Percentiles rank a stretch among this genome's conserved stretches.
phyloP scores from a whole-genome alignment of 768 basidiomycete genomes.

The Boletus rubropictus region DNA sequence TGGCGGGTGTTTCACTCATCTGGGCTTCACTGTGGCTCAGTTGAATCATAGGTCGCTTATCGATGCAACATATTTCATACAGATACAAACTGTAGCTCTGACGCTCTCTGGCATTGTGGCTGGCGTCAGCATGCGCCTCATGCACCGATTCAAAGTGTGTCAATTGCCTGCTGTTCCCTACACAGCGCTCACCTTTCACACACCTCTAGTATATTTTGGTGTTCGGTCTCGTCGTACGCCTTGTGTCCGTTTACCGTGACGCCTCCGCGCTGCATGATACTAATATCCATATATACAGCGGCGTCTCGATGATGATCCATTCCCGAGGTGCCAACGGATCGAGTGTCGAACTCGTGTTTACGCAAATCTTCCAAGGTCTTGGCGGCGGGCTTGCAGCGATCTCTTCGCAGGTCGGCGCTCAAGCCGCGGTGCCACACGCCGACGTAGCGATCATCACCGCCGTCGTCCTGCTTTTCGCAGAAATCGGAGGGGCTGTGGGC shows the following conservation, averaged over 20 bases:
- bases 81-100: constrained; percentile 52
- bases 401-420: constrained; percentile 52
- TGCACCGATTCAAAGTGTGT: constrained; percentile 51
- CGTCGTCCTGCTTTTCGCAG: constrained; percentile 60
- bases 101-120: constrained; percentile 60
- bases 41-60: constrained; percentile 42
- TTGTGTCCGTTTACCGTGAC: constrained; percentile 33
- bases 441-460: constrained; percentile 68
- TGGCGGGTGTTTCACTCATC: constrained; percentile 30
- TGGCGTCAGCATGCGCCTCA: constrained; percentile 49
- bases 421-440: constrained; percentile 57
- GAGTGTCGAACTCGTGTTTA: constrained; percentile 53
- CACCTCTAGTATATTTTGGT: constrained; percentile 42
- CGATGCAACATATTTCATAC: constrained; percentile 58
- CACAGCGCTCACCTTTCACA: not conserved
- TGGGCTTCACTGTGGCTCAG: not conserved
- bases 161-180: not conserved
- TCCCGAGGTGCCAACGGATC: constrained; percentile 57
- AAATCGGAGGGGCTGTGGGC: constrained; percentile 63
- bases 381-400: constrained; percentile 68
- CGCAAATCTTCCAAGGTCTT: constrained; percentile 67
- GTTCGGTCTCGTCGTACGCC: constrained; percentile 51
- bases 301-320: constrained; percentile 64
- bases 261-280: not conserved
- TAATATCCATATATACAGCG: constrained; percentile 30